Evolutionary conservation across 2,329 filamentous ascomycete genomes (phyloP).

Genomic region (Clarireedia homoeocarpa): DNA sequence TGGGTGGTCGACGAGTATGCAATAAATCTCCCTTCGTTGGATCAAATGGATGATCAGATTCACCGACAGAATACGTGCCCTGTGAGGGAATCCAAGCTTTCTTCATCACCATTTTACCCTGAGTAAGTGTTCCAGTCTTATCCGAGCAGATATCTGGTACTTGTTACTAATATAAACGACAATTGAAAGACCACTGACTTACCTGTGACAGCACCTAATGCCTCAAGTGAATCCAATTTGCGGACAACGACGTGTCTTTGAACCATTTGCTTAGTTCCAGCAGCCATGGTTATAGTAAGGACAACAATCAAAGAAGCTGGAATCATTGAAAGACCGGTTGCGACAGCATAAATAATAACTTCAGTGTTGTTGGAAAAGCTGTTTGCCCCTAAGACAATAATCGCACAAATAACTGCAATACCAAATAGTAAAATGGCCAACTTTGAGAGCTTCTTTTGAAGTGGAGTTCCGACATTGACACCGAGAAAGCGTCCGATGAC

Average conservation of each 20-base stretch:
- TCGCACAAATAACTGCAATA: conserved; percentile 55
- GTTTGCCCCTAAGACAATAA: conserved; percentile 57
- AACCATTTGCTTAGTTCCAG: conserved; percentile 51
- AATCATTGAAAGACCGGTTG: conserved; percentile 52
- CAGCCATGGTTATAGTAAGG: conserved; percentile 59
- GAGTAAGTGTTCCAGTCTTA: conserved; percentile 64
- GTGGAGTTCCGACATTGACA: conserved; percentile 56
- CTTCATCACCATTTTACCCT: conserved; percentile 40
- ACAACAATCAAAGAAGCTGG: conserved; percentile 57
- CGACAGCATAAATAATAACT: conserved; percentile 57
- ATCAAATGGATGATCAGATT: conserved; percentile 42
- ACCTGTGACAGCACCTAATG: conserved; percentile 48
- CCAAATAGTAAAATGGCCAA: conserved; percentile 55
- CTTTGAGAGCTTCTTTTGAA: conserved; percentile 59
- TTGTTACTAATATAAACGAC: conserved; percentile 33
- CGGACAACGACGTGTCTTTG: conserved; percentile 49
- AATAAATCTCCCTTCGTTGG: conserved; percentile 39
- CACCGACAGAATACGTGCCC: conserved; percentile 44
- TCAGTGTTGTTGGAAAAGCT: conserved; percentile 41
- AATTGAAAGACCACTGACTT: conserved; percentile 26
- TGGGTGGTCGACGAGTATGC: conserved; percentile 28
- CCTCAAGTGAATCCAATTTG: conserved; percentile 47
- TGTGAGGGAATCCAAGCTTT: conserved; percentile 46
- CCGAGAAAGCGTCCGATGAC: conserved; percentile 54
- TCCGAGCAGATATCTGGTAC: conserved; percentile 55